Evolutionary conservation across 441 rosid species (phyloP), one percentile per base, ranked within the genome.

Genomic region (Monsonia emarginata): DNA sequence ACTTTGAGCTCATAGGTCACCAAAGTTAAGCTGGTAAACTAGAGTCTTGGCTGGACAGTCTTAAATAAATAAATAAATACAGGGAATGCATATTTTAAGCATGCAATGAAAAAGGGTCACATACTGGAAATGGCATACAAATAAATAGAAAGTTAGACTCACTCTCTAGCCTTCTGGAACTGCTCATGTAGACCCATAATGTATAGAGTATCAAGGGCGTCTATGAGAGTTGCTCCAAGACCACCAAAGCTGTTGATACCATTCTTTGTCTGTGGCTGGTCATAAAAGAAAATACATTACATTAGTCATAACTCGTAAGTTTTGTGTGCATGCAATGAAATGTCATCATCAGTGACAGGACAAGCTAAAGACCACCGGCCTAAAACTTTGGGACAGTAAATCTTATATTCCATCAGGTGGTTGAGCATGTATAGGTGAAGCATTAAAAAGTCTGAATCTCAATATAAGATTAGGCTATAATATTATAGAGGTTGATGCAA

Each of bases 241-340:
- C 98, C 98, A 73, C 98, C 99, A 76, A 95, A 95, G 85, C 95
- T 88, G 75, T 95, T 80, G 67, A 85, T 77, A 27, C 96, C 99
- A 79, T 83, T 84, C 84, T 79, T 83, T 61, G 96, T 68, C 61
- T 88, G 98, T 21, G 99, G 99, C 98, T 95, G 86, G 60, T 30
- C 42, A 69, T 38, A 4, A 34, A 75, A 63, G 68, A 27, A 69
- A 65, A 31, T 14, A 26, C 11, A 62, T 30, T 60, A 65, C 18
- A 25, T 31, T 42, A n/a, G 36, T 9, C n/a, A 38, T 66, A 56
- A 70, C 44, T 48, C 19, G 11, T 11, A 44, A 28, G 40, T 42
- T 30, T 25, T 10, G 7, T 27, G 34, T 30, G 28, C 62, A 16
- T 71, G 18, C 44, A 32, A 21, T 19, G 19, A 65, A 60, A 27